These are phyloP conservation scores for Protostelium mycophagum DNA, from an alignment of 78 protist genomes.

Conservation along the genomic window DNA sequence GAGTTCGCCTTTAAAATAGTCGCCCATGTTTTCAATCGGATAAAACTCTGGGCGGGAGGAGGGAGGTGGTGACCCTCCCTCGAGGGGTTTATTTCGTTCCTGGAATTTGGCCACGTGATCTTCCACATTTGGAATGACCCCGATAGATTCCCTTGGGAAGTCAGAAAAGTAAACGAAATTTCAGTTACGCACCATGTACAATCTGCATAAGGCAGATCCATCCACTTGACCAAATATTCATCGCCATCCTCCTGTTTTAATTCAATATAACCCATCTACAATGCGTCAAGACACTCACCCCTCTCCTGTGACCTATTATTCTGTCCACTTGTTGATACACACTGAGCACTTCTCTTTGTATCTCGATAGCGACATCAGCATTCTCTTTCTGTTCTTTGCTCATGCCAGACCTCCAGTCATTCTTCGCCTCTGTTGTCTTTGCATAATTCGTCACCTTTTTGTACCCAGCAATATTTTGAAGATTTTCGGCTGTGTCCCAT, in stretches of 20 bases:
- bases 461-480: conserved; percentile 39
- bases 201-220: conserved; percentile 53
- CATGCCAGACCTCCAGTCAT: conserved; percentile 50
- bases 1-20: conserved; percentile 33
- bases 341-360: conserved; percentile 24
- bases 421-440: conserved; percentile 7
- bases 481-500: conserved; percentile 53
- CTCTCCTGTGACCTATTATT: conserved; percentile 29
- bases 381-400: conserved; percentile 62
- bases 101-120: conserved; percentile 15
- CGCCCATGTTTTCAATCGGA: conserved; percentile 28
- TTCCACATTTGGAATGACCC: conserved; percentile 15
- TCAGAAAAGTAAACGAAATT: too few relatives aligned
- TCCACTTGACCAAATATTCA: conserved; percentile 85
- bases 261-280: not conserved
- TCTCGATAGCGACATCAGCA: conserved; percentile 47
- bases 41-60: conserved; percentile 19
- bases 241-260: conserved; percentile 11
- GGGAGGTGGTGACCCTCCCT: conserved; percentile 18
- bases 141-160: too few relatives aligned
- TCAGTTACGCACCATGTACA: conserved; percentile 88
- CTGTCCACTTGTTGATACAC: conserved; percentile 58
- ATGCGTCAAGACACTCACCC: too few relatives aligned
- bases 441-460: conserved; percentile 58
- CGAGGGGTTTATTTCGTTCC: conserved; percentile 17